Conservation (phyloP, 805 yeast species). For the Myxozyma neotropica region DNA sequence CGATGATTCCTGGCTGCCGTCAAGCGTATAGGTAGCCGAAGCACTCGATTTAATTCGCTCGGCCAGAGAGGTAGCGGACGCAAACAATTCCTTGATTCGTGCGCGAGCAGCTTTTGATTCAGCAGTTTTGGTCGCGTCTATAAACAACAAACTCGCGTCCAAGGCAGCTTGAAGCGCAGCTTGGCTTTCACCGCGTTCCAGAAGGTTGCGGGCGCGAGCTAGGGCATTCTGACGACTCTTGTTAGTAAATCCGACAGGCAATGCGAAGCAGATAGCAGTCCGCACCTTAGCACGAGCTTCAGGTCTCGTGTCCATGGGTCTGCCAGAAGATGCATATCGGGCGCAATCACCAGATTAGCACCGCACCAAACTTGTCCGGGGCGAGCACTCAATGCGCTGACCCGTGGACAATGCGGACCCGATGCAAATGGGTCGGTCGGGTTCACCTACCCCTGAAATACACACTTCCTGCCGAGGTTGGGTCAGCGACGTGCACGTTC, state of each 20-base stretch:
- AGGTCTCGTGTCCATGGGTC: not conserved
- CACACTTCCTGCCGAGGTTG: no score
- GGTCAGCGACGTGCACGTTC: no score
- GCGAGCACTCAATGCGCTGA: no score
- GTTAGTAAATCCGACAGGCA: no score
- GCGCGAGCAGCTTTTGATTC: not conserved
- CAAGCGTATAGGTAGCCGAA: not conserved
- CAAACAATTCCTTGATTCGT: not conserved
- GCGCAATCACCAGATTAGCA: no score
- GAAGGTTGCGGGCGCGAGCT: conserved; percentile 7
- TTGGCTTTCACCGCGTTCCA: conserved; percentile 1
- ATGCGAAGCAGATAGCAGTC: not conserved
- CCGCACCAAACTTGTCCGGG: no score
- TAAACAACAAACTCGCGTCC: conserved; percentile 8
- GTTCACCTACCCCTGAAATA: no score
- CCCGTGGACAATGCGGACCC: no score
- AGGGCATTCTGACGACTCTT: conserved; percentile 15
- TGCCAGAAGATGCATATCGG: not conserved
- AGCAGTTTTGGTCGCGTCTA: conserved; percentile 11
- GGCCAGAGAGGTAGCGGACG: not conserved
- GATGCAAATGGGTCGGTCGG: no score
- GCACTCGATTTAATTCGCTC: conserved; percentile 3
- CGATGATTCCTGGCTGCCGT: not conserved
- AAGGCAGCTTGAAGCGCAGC: conserved; percentile 13
- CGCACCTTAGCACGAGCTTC: conserved; percentile 8